Base-by-base conservation (phyloP, 1,139 yeast species). In the Saccharomyces hybrid region DNA sequence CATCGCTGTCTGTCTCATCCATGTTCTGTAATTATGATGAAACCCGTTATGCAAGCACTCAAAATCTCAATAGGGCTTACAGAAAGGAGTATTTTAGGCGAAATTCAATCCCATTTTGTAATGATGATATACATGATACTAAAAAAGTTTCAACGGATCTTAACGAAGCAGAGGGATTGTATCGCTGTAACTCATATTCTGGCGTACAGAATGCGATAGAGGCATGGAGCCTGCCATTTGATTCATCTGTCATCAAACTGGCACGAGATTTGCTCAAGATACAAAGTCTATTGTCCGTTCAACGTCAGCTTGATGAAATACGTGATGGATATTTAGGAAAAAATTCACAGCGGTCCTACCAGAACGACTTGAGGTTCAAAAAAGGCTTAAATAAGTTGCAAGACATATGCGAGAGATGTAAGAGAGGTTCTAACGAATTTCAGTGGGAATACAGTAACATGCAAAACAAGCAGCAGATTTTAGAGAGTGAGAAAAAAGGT, bases 131-230 rank as follows among this genome's bases (percentile, higher is more conserved):
- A 8, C 54, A 52, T n/a, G 41, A 16, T 31, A 32, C 49, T 25
- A n/a, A 42, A 25, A 28, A 26, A 32, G n/a, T 16, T 7, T 14
- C 23, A 1, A 9, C 30, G 5, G 48, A 50, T 31, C 23, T 38
- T 11, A 38, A 16, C 9, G 41, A 34, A 6, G n/a, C 41, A 14
- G 25, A 20, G 14, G 50, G 48, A 23, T 50, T 59, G 16, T 57
- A 61, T 49, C 57, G 66, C 16, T 61, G 76, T 49, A 62, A 69
- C 48, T 80, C 85, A 56, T 73, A 75, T 50, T 77, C 85, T 2
- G 60, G 68, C 20, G 68, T 80, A 9, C 81, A 78, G 41, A 74
- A 73, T 5, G 64, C 68, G 1, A 59, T 76, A 1, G 61, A 70
- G 30, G 60, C 56, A n/a, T 73, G 75, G 75, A 60, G 59, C 0